Base-by-base conservation (phyloP, 2,329 filamentous ascomycete genomes). In the Xylariaceae sp. region DNA sequence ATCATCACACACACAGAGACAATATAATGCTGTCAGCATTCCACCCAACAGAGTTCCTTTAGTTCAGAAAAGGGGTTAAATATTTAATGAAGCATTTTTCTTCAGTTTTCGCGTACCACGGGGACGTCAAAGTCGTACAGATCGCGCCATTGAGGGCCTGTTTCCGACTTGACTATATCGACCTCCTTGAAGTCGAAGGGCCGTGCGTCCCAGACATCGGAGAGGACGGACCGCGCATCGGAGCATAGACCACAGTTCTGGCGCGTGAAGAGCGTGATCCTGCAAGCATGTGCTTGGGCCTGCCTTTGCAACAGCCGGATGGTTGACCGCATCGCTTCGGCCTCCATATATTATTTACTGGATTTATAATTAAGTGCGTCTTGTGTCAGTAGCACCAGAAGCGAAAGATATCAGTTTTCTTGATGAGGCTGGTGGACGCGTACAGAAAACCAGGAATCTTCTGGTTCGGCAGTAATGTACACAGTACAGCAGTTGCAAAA, bases 51-150 rank as follows among this genome's bases (percentile, higher is more conserved):
- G n/a, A n/a, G n/a, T 24, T 24, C 11, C 11, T 24, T 24, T 24
- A 7, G 21, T 6, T 6, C 11, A 24, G 11, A 24, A 7, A 6
- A 24, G 21, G 6, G 11, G 6, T 24, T 24, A 7, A 6, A 24
- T 24, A 6, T 7, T 24, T 6, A 24, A 24, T 24, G 21, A 32
- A 31, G 29, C 15, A 6, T n/a, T 5, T 19, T 29, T 18, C 4
- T 16, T 16, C 4, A 9, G n/a, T 13, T 11, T 29, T 13, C 13
- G 61, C 72, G 54, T 67, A 89, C 85, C 55, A 89, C 85, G 0
- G 85, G 85, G 6, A 86, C 85, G 51, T 90, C 85, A 58, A 88
- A 86, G 41, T 88, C 85, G 57, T 90, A 90, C 1, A 88, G 55
- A 34, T 81, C 71, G 53, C 76, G 79, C 85, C 85, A 90, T 3